Conservation (phyloP, 176 grass and related monocot species). For the Carex pumila region DNA sequence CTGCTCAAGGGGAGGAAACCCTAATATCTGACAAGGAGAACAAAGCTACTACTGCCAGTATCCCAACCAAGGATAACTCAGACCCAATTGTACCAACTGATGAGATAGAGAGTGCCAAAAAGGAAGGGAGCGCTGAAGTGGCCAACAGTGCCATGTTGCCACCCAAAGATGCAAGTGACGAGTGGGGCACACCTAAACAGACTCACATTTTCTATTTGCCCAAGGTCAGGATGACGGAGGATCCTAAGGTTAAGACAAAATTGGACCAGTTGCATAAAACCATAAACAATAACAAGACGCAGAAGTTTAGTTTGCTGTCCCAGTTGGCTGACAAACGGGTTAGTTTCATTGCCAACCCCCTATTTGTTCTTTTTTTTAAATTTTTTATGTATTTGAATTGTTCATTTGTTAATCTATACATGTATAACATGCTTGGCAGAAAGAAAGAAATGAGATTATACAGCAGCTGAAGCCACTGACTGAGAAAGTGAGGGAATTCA, state of each 20-base stretch:
- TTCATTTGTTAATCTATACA: slow-evolving; percentile 4
- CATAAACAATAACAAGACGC: slow-evolving; percentile 68
- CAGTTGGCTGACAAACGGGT: slow-evolving; percentile 77
- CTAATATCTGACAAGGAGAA: slow-evolving; percentile 58
- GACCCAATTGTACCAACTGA: slow-evolving; percentile 32
- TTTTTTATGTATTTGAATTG: background rate
- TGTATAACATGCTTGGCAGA: slow-evolving; percentile 34
- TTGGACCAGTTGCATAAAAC: slow-evolving; percentile 75
- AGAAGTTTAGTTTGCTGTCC: slow-evolving; percentile 44
- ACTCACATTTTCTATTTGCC: slow-evolving; percentile 56
- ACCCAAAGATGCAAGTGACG: slow-evolving; percentile 68
- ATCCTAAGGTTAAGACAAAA: slow-evolving; percentile 79
- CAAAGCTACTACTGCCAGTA: slow-evolving; percentile 30
- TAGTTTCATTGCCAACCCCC: background rate
- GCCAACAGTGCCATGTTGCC: slow-evolving; percentile 29
- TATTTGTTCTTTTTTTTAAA: background rate
- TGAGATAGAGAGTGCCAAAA: slow-evolving; percentile 40
- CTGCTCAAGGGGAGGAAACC: slow-evolving; percentile 42
- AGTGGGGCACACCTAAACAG: slow-evolving; percentile 77
- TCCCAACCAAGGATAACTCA: slow-evolving; percentile 33
- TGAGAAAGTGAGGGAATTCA: slow-evolving; percentile 68
- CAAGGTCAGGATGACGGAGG: slow-evolving; percentile 65
- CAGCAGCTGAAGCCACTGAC: slow-evolving; percentile 58
- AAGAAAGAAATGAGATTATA: slow-evolving; percentile 55
- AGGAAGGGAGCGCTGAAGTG: slow-evolving; percentile 27